Evolutionary conservation across 768 basidiomycete genomes (phyloP).

Genomic region (Pisolithus albus): DNA sequence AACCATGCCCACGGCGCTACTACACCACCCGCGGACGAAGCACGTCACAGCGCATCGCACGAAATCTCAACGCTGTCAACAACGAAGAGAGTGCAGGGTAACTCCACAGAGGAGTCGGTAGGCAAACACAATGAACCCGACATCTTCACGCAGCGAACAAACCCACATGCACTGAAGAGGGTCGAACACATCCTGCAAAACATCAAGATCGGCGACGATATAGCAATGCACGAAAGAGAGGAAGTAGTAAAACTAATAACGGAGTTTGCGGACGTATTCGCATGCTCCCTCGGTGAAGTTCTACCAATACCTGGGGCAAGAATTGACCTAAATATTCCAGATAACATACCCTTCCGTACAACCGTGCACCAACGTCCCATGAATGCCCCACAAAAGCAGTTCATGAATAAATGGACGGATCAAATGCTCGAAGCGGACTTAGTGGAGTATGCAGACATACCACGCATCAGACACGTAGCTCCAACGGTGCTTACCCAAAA

Average conservation of each 20-base stretch:
- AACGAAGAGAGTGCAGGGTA: too few relatives aligned
- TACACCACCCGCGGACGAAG: too few relatives aligned
- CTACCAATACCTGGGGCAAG: conserved; percentile 8
- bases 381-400: background rate
- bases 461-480: background rate
- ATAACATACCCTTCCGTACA: background rate
- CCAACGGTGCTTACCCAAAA: conserved; percentile 33
- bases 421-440: background rate
- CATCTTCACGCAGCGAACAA: too few relatives aligned
- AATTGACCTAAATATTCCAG: background rate
- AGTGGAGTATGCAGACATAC: background rate
- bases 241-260: conserved; percentile 19
- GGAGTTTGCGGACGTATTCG: conserved; percentile 34
- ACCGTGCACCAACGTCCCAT: background rate
- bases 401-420: background rate
- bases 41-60: too few relatives aligned
- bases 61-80: too few relatives aligned
- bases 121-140: too few relatives aligned
- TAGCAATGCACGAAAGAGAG: conserved; percentile 16
- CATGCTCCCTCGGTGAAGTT: conserved; percentile 35
- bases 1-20: too few relatives aligned
- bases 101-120: too few relatives aligned
- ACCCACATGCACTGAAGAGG: too few relatives aligned
- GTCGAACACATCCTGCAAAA: too few relatives aligned
- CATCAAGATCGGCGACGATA: conserved; percentile 9